Percentiles rank a stretch among this genome's conserved stretches.
Evolutionary conservation across 176 grass and related monocot species (phyloP).

Genomic region (Raddia distichophylla): DNA sequence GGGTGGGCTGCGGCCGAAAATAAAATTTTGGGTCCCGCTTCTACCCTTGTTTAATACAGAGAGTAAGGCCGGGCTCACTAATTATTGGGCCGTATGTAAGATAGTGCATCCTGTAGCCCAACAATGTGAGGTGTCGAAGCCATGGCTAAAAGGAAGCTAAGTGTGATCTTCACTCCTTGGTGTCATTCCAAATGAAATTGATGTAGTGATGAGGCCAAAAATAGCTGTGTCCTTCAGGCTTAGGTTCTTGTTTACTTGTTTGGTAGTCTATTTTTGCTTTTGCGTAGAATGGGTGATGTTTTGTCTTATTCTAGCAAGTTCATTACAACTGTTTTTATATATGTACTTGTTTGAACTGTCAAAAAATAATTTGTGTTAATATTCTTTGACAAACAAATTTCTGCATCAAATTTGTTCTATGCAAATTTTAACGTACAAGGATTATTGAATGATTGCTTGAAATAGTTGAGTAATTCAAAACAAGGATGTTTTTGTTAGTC

Average conservation of each 20-base stretch:
- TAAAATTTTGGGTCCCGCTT: too few species aligned
- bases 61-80: too few species aligned
- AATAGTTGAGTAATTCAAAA: background rate
- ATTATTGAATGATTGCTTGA: too few species aligned
- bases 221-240: slow-evolving; percentile 15
- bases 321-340: background rate
- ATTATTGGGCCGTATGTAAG: too few species aligned
- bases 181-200: background rate
- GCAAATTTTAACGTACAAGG: too few species aligned
- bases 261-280: background rate
- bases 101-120: too few species aligned
- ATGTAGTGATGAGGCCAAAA: background rate
- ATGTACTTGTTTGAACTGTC: background rate
- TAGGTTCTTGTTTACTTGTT: background rate
- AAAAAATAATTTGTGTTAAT: background rate
- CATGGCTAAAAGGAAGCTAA: background rate
- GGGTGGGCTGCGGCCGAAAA: too few species aligned
- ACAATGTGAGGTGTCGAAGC: too few species aligned
- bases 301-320: background rate
- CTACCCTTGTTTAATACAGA: too few species aligned
- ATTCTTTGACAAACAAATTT: background rate
- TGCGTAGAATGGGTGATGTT: background rate
- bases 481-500: background rate
- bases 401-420: background rate
- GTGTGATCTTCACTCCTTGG: background rate